Evolutionary conservation across 208 protist species (phyloP), one percentile per base, ranked within the genome.

Genomic region (Leishmania tropica): DNA sequence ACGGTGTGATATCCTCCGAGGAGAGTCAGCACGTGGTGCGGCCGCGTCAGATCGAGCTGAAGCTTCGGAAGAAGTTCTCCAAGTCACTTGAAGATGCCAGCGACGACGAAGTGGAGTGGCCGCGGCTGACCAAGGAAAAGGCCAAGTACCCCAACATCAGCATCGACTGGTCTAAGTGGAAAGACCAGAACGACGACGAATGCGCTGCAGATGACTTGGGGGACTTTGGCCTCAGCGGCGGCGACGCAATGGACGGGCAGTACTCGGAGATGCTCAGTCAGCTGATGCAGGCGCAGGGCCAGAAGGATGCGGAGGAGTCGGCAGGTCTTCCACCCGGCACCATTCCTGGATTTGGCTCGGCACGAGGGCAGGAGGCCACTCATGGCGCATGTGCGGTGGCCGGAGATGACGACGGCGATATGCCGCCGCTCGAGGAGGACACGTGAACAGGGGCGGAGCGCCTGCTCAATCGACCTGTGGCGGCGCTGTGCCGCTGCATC

Each of bases 151-250:
- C 58, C 47, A 85, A 92, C 80, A 96, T 98, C 81, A 85, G 89
- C 54, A 92, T 98, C 28, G 95, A 98, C 88, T 98, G 95, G 94
- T 76, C 85, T 1, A 88, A 87, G 42, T 98, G 95, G 94, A 89
- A 89, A 75, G 94, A 98, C 77, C 91, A 89, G 37, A 93, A 97
- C 40, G 90, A 91, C 28, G 89, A 92, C 28, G 87, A 87, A 19
- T 87, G 83, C 10, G 87, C 53, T 45, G 62, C 80, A 21, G 80
- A 84, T 51, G 71, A 82, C 83, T 40, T 90, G n/a, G 72, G 84
- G 53, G 78, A 88, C 67, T 85, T 86, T 73, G 88, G 81, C 48
- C 80, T 87, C 60, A 72, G 70, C 28, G 83, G 80, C 40, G 77
- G 70, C 10, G 83, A 83, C 24, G 83, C 40, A 62, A 75, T 76